phyloP scores from a whole-genome alignment of 106 monocot genomes.

The Acorus gramineus region DNA sequence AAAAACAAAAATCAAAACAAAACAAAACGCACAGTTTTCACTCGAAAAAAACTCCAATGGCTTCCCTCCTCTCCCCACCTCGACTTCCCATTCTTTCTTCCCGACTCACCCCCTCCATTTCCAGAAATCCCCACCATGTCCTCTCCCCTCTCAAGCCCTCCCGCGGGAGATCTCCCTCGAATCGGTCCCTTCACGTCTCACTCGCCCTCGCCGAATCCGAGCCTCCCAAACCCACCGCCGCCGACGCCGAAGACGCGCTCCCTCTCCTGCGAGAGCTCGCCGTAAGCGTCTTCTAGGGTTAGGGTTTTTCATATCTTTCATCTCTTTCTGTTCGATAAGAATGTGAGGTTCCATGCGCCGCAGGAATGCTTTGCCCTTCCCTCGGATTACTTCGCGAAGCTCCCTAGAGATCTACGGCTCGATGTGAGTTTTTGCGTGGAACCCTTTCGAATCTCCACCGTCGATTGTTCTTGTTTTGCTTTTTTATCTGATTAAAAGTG shows the following conservation, averaged over 20 bases:
- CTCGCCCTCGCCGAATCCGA: slow-evolving; percentile 52
- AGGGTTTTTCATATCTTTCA: slow-evolving; percentile 2
- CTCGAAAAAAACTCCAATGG: slow-evolving; percentile 10
- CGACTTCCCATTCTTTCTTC: slow-evolving; percentile 1
- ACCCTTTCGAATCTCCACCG: not conserved
- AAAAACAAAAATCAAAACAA: too few relatives aligned
- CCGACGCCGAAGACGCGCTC: slow-evolving; percentile 20
- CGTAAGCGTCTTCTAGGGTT: slow-evolving; percentile 21
- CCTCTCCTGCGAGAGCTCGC: slow-evolving; percentile 74
- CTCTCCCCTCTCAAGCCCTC: slow-evolving; percentile 8
- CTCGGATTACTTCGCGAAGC: slow-evolving; percentile 56
- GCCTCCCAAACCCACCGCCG: slow-evolving; percentile 31
- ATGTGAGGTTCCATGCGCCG: not conserved
- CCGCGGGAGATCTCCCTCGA: not conserved
- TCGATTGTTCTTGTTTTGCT: not conserved
- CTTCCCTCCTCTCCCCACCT: slow-evolving; percentile 22
- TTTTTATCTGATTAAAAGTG: not conserved
- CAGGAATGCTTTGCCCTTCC: slow-evolving; percentile 73
- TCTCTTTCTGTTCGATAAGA: not conserved
- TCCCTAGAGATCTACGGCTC: slow-evolving; percentile 76
- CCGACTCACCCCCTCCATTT: slow-evolving; percentile 9
- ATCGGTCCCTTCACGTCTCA: slow-evolving; percentile 13
- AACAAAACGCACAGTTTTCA: too few relatives aligned
- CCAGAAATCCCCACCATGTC: slow-evolving; percentile 11
- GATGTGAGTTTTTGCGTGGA: slow-evolving; percentile 40